Percentiles rank a stretch among this genome's conserved stretches.
These are phyloP conservation scores for Bryopsis sp. DNA, from an alignment of 139 green algal genomes.

Conservation along the genomic window DNA sequence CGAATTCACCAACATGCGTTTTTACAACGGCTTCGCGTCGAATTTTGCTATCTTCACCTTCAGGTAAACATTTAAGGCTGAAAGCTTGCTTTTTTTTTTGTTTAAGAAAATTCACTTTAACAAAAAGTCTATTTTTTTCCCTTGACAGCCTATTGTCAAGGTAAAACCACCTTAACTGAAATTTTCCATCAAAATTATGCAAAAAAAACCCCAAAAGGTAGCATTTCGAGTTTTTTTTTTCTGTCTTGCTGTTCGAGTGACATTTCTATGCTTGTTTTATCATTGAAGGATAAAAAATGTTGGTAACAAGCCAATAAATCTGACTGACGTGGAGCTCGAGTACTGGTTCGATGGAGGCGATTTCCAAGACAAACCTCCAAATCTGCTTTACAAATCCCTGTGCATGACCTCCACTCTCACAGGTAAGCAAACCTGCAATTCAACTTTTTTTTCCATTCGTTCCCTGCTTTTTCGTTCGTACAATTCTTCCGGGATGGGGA, in stretches of 20 bases:
- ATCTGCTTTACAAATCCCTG: not conserved
- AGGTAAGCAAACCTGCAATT: not conserved
- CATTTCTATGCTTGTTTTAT: too few species aligned
- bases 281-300: not conserved
- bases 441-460: constrained; percentile 4
- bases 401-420: not conserved
- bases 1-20: not conserved
- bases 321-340: constrained; percentile 6
- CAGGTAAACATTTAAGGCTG: not conserved
- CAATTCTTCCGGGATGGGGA: not conserved
- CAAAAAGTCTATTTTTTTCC: not conserved
- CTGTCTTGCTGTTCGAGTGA: too few species aligned
- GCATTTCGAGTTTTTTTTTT: not conserved
- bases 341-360: constrained; percentile 17
- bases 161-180: not conserved
- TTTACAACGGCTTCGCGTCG: not conserved
- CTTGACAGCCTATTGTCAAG: not conserved
- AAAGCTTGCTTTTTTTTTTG: not conserved
- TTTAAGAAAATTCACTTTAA: not conserved
- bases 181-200: not conserved
- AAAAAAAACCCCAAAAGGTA: not conserved
- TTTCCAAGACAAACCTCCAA: not conserved
- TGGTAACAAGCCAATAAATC: not conserved
- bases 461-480: not conserved
- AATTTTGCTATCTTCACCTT: constrained; percentile 1